Base-by-base conservation (phyloP, 2,329 filamentous ascomycete species). In the Cytospora mali region DNA sequence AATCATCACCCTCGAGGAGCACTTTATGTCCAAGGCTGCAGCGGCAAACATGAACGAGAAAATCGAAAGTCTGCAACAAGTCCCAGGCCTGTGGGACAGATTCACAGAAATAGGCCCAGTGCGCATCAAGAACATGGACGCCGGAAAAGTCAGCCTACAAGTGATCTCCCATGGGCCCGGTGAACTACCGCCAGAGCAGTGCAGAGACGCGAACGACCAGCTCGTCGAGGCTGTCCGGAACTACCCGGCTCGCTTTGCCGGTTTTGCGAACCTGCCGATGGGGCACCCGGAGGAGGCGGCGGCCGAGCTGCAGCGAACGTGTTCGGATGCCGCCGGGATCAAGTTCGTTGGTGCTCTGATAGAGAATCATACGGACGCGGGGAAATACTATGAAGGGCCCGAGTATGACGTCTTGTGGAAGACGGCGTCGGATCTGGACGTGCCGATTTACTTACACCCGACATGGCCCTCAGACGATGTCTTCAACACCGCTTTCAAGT, bases 1-100 rank as follows among this genome's bases (percentile, higher is more conserved):
- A 1, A 66, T 77, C 9, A 77, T 79, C 49, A 71, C 76, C 13
- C 74, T 80, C n/a, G 77, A 79, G 66, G 77, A 80, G 58, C 77
- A 80, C 63, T 75, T 72, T 67, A 62, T 72, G 59, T 70, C 72
- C 50, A 42, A 66, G 4, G 58, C 64, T 1, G 64, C 69, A 29
- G 63, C 66, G 13, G 31, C 56, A 7, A 42, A 55, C 21, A 63
- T 68, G 29, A 48, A 62, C 61, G 57, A 28, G 5, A 64, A 69
- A 59, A 64, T 61, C 3, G 68, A 69, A 27, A 66, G 68, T 10
- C 64, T 72, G 28, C 64, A 66, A 29, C 61, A 69, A 27, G 53
- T 68, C 23, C 65, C 68, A 6, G 56, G 50, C 16, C 55, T 73
- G 35, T 62, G 66, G 23, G 63, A 62, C 11, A 70, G 70, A n/a